Evolutionary conservation across 441 rosid species (phyloP).

Genomic region (Pelargonium cotyledonis): DNA sequence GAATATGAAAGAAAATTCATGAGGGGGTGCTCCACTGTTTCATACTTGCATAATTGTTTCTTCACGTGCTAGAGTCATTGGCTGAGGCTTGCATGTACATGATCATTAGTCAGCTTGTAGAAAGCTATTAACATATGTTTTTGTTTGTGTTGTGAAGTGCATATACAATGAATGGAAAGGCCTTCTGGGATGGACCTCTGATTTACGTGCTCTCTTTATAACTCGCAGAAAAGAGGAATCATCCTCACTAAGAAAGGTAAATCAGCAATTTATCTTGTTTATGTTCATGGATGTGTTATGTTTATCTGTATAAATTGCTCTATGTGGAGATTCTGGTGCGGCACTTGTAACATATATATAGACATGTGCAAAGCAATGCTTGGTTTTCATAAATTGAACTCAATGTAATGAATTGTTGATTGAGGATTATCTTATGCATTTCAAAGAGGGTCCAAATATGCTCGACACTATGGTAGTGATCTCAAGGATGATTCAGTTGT

Average conservation of each 20-base stretch:
- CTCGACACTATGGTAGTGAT: neutral
- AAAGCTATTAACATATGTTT: neutral
- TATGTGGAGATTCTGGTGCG: neutral
- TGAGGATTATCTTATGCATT: neutral
- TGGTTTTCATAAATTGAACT: no score
- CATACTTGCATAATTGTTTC: neutral
- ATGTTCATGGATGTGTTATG: neutral
- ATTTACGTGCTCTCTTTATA: conserved; percentile 52
- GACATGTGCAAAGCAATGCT: neutral
- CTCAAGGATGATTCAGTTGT: neutral
- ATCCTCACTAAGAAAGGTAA: conserved; percentile 51
- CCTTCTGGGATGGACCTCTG: conserved; percentile 60
- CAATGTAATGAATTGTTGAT: neutral
- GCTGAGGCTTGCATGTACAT: neutral
- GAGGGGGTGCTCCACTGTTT: neutral
- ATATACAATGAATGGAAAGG: conserved; percentile 89
- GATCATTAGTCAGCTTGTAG: neutral
- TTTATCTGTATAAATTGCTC: neutral
- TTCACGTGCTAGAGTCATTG: neutral
- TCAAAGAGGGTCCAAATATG: neutral
- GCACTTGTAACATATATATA: neutral
- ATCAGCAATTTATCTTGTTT: conserved; percentile 5
- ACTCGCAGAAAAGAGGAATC: conserved; percentile 62
- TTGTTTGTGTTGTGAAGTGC: conserved; percentile 38
- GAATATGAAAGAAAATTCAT: neutral